Percentiles rank a stretch among this genome's conserved stretches.
Evolutionary conservation across 176 grass and related monocot species (phyloP).

Genomic region (Musa acuminata): DNA sequence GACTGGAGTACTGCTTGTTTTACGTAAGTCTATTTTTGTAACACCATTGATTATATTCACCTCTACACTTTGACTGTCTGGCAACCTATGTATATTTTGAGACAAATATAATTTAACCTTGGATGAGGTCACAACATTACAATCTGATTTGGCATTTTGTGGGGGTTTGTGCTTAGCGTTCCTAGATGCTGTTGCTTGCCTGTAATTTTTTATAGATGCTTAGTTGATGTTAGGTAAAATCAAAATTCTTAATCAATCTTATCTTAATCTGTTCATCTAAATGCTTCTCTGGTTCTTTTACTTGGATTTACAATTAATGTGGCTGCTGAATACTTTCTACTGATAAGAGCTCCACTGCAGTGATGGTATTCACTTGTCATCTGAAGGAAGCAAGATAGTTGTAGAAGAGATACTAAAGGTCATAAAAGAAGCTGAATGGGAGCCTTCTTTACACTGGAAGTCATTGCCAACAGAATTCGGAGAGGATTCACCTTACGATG

Average conservation of each 20-base stretch:
- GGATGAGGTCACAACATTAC: too few relatives aligned
- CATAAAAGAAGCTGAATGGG: slow-evolving; percentile 76
- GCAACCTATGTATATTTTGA: too few relatives aligned
- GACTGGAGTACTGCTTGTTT: slow-evolving; percentile 61
- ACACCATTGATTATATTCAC: not conserved
- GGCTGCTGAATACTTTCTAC: not conserved
- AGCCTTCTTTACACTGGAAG: slow-evolving; percentile 74
- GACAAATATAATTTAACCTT: too few relatives aligned
- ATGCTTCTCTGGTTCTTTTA: not conserved
- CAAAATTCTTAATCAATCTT: too few relatives aligned
- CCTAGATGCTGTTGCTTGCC: too few relatives aligned
- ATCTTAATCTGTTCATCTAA: too few relatives aligned
- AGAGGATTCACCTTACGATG: slow-evolving; percentile 65
- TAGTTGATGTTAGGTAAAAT: too few relatives aligned
- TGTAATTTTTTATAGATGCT: too few relatives aligned
- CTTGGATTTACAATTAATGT: not conserved
- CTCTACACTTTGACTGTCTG: not conserved
- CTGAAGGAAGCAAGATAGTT: slow-evolving; percentile 59
- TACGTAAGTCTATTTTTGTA: slow-evolving; percentile 36
- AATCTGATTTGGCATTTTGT: too few relatives aligned
- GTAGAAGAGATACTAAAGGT: slow-evolving; percentile 47
- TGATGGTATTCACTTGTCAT: slow-evolving; percentile 66
- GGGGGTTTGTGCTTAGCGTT: too few relatives aligned
- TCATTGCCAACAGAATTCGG: slow-evolving; percentile 54
- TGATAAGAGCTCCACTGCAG: slow-evolving; percentile 12